Evolutionary conservation across 768 basidiomycete species (phyloP).

Genomic region (Pleurotus ostreatus): DNA sequence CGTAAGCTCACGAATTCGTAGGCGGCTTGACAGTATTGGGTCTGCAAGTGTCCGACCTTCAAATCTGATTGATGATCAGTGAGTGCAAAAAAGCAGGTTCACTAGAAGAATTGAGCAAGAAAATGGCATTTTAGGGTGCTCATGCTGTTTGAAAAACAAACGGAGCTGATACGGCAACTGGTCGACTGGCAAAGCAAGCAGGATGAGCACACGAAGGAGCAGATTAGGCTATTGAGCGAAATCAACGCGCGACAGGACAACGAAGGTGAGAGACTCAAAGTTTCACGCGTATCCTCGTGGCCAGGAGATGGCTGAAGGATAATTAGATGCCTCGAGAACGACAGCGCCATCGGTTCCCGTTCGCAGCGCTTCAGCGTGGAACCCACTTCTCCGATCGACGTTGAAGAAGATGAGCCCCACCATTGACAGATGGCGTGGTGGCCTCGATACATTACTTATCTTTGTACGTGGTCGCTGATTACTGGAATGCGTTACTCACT

Average conservation of each 20-base stretch:
- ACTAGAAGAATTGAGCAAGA: no score
- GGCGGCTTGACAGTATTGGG: neutral
- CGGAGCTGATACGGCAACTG: neutral
- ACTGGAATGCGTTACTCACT: neutral
- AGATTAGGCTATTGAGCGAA: constrained; percentile 6
- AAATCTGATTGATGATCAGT: constrained; percentile 1
- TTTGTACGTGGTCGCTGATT: constrained; percentile 16
- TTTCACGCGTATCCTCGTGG: no score
- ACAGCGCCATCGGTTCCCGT: constrained; percentile 10
- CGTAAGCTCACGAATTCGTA: no score
- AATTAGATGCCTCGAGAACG: neutral
- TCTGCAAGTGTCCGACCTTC: neutral
- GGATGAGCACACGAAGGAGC: constrained; percentile 1
- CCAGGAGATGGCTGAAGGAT: no score
- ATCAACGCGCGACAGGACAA: constrained; percentile 5
- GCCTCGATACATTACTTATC: constrained; percentile 17
- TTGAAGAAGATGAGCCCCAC: constrained; percentile 15
- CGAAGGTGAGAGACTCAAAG: neutral
- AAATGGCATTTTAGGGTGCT: neutral
- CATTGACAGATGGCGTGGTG: constrained; percentile 16
- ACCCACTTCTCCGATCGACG: constrained; percentile 12
- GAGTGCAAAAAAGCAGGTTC: neutral
- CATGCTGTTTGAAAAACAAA: neutral
- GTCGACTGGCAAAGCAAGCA: constrained; percentile 2
- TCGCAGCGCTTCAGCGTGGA: constrained; percentile 15